Base-by-base conservation (phyloP, 2,329 filamentous ascomycete species). In the Tolypocladium ophioglossoides region DNA sequence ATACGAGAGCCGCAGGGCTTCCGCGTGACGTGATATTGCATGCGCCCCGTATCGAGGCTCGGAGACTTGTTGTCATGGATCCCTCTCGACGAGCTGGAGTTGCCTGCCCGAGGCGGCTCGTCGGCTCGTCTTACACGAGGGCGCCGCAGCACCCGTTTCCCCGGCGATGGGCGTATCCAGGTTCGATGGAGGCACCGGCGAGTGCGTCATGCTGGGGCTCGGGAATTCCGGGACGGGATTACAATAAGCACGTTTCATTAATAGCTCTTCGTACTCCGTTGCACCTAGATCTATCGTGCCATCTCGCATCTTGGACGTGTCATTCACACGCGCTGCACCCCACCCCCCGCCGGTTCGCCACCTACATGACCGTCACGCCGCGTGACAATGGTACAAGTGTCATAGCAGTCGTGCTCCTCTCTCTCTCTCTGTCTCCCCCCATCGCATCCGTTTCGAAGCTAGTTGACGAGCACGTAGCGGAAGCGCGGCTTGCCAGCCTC, bases 401-500 rank as follows among this genome's bases (percentile, higher is more conserved):
- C n/a, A n/a, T 8, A 3, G 7, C 16, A 4, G 4, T 18, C 14
- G 24, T n/a, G 20, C 18, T n/a, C 20, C 14, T 14, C 2, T 51
- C 11, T n/a, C 7, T 27, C 12, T 37, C 22, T 9, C 35, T 22
- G 2, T 11, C 9, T 11, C 37, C 24, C 37, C 30, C 1, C 34
- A 22, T 20, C 38, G n/a, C 35, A 20, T 22, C 34, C 32, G n/a
- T n/a, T 10, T 22, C 46, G 32, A 10, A 34, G 32, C 32, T 30
- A 68, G 54, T 75, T 76, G 14, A 71, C 65, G 50, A 77, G 62
- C 8, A 78, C 74, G 61, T 76, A 76, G 57, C 74, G 67, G 56
- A 75, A 77, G 58, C 74, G 68, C 4, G 75, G 74, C 63, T 79
- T 78, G 1, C 80, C 80, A 2, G 65, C 68, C 39, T 78, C 76